Percentiles rank a stretch among this genome's conserved stretches.
These are phyloP conservation scores for Aureobasidium lini DNA, from an alignment of 2,329 filamentous ascomycete genomes.

Conservation along the genomic window DNA sequence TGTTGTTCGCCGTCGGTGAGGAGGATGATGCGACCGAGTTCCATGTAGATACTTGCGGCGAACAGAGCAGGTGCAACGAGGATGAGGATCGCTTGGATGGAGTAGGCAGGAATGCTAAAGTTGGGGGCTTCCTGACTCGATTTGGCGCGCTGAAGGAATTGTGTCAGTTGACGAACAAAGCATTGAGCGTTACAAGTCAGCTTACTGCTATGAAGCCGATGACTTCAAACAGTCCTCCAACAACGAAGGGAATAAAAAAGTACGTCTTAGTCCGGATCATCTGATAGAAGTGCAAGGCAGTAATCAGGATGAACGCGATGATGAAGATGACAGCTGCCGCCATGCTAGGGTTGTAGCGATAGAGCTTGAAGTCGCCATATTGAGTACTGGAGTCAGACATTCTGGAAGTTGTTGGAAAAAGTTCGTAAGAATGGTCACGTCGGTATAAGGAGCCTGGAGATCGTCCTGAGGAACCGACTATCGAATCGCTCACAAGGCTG, in stretches of 20 bases:
- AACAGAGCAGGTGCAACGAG: slow-evolving; percentile 44
- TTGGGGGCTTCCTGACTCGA: slow-evolving; percentile 36
- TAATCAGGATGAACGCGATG: slow-evolving; percentile 23
- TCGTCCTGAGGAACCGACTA: too few relatives aligned
- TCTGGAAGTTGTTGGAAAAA: too few relatives aligned
- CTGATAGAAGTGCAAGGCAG: slow-evolving; percentile 32
- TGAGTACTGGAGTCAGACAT: background rate
- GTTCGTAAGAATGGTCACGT: too few relatives aligned
- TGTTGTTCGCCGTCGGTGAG: slow-evolving; percentile 34
- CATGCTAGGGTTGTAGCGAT: slow-evolving; percentile 22
- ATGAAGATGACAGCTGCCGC: slow-evolving; percentile 25
- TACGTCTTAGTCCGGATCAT: slow-evolving; percentile 37
- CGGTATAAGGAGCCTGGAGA: too few relatives aligned
- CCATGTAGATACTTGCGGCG: slow-evolving; percentile 45
- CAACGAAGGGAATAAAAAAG: slow-evolving; percentile 45
- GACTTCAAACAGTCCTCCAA: slow-evolving; percentile 48
- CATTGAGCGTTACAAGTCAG: slow-evolving; percentile 16
- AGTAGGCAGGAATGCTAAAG: slow-evolving; percentile 35
- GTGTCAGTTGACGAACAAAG: slow-evolving; percentile 8
- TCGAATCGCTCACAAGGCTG: too few relatives aligned
- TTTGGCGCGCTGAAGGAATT: slow-evolving; percentile 35
- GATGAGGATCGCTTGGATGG: slow-evolving; percentile 38
- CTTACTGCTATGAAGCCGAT: slow-evolving; percentile 48
- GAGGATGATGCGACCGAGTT: slow-evolving; percentile 39
- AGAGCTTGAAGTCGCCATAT: slow-evolving; percentile 18